Base-by-base conservation (phyloP, 345 rosid species). In the Brassica rapa region DNA sequence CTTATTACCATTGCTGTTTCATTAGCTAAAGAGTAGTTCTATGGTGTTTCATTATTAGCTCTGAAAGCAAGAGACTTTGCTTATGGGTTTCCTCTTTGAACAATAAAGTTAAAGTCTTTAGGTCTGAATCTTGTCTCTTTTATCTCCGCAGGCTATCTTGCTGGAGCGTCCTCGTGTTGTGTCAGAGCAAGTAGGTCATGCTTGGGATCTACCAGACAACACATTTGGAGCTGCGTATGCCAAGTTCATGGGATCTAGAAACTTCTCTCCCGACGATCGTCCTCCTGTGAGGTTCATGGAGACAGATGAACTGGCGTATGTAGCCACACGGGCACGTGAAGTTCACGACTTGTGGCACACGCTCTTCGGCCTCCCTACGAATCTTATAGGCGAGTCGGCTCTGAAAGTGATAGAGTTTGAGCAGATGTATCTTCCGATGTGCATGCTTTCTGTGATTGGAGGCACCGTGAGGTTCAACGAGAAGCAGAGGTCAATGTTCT, bases 211-310 rank as follows among this genome's bases (percentile, higher is more conserved):
- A 46, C 94, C 94, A 19, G 76, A 74, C 2, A 88, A 86, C 73
- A 87, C 93, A 67, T 89, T 91, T 77, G 97, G 97, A 72, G 94
- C 93, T 77, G 90, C 97, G 1, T 91, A 89, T 71, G 97, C 94
- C 21, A 88, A 71, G 73, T 89, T 91, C 87, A 87, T 88, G 94
- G 97, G 94, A 71, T 89, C 97, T n/a, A 83, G 93, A 77, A 88
- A 89, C 81, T 91, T 91, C 71, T 89, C 91, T 4, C 90, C 93
- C 0, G 91, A 89, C 77, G 94, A 89, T 12, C 88, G 94, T 0
- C 97, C 94, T 0, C 93, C 93, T 0, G 91, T 88, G 71, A 87
- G 97, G 7, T 91, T 91, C 84, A 86, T 89, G 93, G 94, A 91
- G 41, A 91, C 89, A 1, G 89, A 91, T 55, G 94, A 88, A 39